Conservation (phyloP, 768 basidiomycete genomes). For the Dentipellis fragilis region DNA sequence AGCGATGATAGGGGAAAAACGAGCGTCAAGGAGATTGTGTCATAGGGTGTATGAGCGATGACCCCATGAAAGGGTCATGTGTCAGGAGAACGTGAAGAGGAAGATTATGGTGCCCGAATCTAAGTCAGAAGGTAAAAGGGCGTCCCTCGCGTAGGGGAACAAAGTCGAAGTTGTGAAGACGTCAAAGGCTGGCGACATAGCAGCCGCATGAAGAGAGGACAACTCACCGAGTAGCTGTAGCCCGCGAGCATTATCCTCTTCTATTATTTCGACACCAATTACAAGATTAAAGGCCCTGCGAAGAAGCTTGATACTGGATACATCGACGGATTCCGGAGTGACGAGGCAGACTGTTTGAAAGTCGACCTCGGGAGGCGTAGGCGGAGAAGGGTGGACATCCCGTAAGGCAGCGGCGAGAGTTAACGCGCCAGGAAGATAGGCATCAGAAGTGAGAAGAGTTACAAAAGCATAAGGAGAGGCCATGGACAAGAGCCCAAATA, state of each 20-base stretch:
- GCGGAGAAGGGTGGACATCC: constrained; percentile 60
- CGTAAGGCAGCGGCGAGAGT: constrained; percentile 76
- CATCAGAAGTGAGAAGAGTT: constrained; percentile 85
- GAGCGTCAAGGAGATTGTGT: not conserved
- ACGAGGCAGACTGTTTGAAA: constrained; percentile 85
- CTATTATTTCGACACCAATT: constrained; percentile 86
- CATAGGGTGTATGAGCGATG: not conserved
- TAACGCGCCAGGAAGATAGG: constrained; percentile 89
- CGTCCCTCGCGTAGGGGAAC: no score
- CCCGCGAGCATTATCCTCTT: constrained; percentile 51
- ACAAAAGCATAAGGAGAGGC: constrained; percentile 71
- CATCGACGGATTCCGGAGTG: constrained; percentile 88
- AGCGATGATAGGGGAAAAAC: not conserved
- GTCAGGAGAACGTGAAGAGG: not conserved
- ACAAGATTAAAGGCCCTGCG: constrained; percentile 76
- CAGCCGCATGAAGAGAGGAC: not conserved
- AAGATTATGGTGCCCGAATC: no score
- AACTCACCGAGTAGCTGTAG: constrained; percentile 76
- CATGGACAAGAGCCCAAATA: constrained; percentile 32
- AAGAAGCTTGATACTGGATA: constrained; percentile 68
- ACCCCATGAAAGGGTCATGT: not conserved
- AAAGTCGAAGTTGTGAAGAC: no score
- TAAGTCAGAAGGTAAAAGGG: no score
- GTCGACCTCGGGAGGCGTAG: constrained; percentile 48
- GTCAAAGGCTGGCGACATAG: not conserved